These are phyloP conservation scores for Calonectria pauciramosa DNA, from an alignment of 2,329 filamentous ascomycete species.

Conservation along the genomic window DNA sequence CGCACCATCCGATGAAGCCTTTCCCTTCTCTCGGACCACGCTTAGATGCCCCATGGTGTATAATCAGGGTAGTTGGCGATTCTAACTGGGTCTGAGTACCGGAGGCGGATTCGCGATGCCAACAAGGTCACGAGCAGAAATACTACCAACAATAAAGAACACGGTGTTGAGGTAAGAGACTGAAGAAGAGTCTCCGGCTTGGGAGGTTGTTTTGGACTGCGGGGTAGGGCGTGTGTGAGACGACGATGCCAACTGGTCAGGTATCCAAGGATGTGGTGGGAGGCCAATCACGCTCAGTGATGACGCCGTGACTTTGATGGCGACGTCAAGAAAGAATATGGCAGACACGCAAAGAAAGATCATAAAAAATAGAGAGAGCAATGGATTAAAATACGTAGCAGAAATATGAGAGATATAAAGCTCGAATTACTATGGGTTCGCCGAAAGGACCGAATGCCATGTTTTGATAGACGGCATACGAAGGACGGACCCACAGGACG, in stretches of 20 bases:
- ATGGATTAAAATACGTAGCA: not conserved
- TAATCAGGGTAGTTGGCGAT: not conserved
- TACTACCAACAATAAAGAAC: not conserved
- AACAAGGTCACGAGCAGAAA: not conserved
- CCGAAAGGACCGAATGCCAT: not conserved
- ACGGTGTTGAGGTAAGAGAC: not conserved
- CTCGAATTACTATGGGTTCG: not conserved
- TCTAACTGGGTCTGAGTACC: not conserved
- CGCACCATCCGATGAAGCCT: constrained; percentile 43
- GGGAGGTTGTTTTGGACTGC: not conserved
- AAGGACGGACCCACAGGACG: not conserved
- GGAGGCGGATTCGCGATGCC: not conserved
- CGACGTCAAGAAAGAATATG: no score
- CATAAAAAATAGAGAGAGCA: not conserved
- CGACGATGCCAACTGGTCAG: not conserved
- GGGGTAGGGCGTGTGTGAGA: not conserved
- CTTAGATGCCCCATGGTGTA: constrained; percentile 66
- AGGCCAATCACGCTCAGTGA: not conserved
- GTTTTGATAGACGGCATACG: not conserved
- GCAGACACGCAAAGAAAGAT: no score
- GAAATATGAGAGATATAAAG: not conserved
- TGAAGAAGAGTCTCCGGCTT: not conserved
- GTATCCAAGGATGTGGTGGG: not conserved
- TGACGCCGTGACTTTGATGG: not conserved
- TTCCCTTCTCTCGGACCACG: constrained; percentile 51